phyloP scores from a whole-genome alignment of 805 yeast genomes.

The Pichia phayaonensis region DNA sequence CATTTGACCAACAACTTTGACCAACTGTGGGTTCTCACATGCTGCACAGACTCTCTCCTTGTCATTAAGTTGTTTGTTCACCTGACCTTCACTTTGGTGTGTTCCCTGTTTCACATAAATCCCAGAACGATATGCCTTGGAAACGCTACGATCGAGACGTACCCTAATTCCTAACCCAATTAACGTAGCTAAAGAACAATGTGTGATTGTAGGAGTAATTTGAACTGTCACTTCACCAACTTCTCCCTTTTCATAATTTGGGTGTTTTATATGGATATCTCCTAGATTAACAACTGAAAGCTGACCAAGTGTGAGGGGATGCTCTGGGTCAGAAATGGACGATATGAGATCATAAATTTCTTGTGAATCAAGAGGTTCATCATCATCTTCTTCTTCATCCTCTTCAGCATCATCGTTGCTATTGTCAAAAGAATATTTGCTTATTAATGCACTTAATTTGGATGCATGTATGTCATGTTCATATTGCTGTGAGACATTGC shows the following conservation, averaged over 20 bases:
- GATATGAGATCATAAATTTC: constrained; percentile 85
- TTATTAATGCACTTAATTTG: neutral
- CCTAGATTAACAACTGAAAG: constrained; percentile 82
- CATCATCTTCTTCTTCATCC: constrained; percentile 18
- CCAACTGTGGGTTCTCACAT: constrained; percentile 88
- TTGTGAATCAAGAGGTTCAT: constrained; percentile 74
- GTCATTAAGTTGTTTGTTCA: constrained; percentile 92
- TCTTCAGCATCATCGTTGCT: neutral
- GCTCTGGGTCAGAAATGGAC: constrained; percentile 92
- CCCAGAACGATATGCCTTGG: constrained; percentile 73
- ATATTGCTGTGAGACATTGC: neutral
- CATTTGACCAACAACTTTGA: constrained; percentile 90
- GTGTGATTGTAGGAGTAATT: constrained; percentile 97
- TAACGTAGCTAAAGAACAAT: constrained; percentile 91
- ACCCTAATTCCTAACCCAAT: constrained; percentile 94
- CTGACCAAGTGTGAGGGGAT: constrained; percentile 91
- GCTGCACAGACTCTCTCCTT: constrained; percentile 98
- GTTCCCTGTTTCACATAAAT: constrained; percentile 83
- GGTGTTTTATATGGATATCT: constrained; percentile 67
- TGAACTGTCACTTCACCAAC: constrained; percentile 72
- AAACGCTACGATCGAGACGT: constrained; percentile 79
- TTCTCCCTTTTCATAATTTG: constrained; percentile 36
- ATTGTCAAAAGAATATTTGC: neutral
- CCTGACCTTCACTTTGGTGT: constrained; percentile 93
- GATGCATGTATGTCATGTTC: neutral